phyloP scores from a whole-genome alignment of 305 asterid genomes.

The Fraxinus paxiana region DNA sequence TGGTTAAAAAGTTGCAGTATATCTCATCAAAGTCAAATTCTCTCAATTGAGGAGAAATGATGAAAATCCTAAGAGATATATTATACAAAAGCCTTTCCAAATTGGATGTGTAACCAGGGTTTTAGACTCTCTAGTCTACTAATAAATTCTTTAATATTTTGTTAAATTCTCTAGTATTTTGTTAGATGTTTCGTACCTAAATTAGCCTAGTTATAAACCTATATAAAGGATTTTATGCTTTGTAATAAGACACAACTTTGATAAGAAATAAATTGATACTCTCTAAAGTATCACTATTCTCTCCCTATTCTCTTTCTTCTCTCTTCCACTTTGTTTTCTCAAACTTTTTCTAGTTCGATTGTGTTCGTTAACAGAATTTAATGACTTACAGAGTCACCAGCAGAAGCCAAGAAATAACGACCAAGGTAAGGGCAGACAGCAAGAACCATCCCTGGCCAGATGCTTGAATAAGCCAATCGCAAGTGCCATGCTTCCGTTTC shows the following conservation, averaged over 20 bases:
- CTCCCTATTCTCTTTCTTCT: background rate
- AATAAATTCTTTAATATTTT: background rate
- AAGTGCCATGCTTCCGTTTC: slow-evolving; percentile 84
- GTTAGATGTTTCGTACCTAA: background rate
- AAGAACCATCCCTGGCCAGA: slow-evolving; percentile 79
- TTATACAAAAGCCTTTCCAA: background rate
- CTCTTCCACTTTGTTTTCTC: background rate
- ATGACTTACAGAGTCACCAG: slow-evolving; percentile 78
- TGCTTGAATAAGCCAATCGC: slow-evolving; percentile 54
- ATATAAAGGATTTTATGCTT: background rate
- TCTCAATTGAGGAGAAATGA: background rate
- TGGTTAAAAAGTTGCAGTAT: background rate
- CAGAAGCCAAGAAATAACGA: slow-evolving; percentile 79
- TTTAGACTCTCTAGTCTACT: background rate
- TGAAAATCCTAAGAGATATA: background rate
- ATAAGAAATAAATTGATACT: background rate
- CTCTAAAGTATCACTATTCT: background rate
- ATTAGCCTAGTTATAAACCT: background rate
- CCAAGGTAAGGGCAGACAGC: slow-evolving; percentile 88
- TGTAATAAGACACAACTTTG: background rate
- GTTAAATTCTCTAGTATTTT: background rate
- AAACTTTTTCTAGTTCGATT: background rate
- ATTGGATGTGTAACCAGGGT: background rate
- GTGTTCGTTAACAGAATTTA: slow-evolving; percentile 12
- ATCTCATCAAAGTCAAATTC: background rate